These are phyloP conservation scores for Trypanosoma scelopori DNA, from an alignment of 208 protist species.

Conservation along the genomic window DNA sequence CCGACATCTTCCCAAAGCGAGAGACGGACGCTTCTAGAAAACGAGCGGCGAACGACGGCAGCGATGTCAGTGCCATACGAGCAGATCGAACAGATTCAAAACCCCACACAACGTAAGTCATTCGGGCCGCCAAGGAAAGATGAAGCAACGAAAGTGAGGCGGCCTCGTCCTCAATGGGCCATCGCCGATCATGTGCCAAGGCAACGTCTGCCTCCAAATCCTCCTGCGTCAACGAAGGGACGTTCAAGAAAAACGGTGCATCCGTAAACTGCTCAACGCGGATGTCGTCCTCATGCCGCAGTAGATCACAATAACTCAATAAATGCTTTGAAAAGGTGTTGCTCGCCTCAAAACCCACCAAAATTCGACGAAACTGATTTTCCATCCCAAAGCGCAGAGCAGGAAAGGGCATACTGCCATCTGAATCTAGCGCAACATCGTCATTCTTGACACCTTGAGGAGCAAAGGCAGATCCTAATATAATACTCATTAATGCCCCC, in stretches of 20 bases:
- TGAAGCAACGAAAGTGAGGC: conserved; percentile 70
- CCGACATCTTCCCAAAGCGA: background rate
- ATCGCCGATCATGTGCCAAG: conserved; percentile 20
- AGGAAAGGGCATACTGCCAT: conserved; percentile 62
- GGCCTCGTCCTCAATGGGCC: conserved; percentile 72
- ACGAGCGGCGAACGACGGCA: background rate
- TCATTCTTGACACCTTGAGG: conserved; percentile 44
- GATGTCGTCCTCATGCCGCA: conserved; percentile 65
- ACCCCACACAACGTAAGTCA: conserved; percentile 84
- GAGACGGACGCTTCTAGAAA: background rate
- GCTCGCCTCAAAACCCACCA: conserved; percentile 37
- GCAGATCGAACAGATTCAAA: conserved; percentile 21
- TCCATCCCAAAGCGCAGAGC: conserved; percentile 46
- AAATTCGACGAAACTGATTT: conserved; percentile 30
- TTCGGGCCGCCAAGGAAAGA: conserved; percentile 64
- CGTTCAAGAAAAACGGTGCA: conserved; percentile 69
- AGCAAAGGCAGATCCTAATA: conserved; percentile 40
- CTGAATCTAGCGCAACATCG: conserved; percentile 61
- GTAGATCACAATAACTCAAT: conserved; percentile 59
- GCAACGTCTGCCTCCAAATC: conserved; percentile 11
- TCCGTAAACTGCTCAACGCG: conserved; percentile 76
- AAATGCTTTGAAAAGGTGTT: conserved; percentile 68
- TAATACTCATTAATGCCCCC: conserved; percentile 50
- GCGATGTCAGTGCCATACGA: conserved; percentile 6
- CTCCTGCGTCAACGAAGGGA: conserved; percentile 12